Base-by-base conservation (phyloP, 768 basidiomycete species). In the Hirschioporus abietinus region DNA sequence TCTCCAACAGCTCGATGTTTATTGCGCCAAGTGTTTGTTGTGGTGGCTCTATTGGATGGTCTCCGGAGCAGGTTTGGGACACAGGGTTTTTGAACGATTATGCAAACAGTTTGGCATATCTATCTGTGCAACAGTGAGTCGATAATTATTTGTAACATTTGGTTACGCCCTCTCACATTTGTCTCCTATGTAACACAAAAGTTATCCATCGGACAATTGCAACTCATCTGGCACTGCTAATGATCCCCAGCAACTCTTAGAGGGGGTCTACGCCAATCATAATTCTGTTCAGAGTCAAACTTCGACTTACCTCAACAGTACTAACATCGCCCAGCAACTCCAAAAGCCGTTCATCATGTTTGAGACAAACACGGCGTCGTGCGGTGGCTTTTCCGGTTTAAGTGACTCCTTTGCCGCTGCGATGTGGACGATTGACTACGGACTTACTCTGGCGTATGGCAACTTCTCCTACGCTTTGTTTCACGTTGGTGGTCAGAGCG, bases 181-280 rank as follows among this genome's bases (percentile, higher is more conserved):
- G 77, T 8, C 72, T 73, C 26, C 74, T 79, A 72, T 61, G 71
- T 64, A 35, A 23, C 30, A 30, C 8, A 8, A 57, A 65, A 88
- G 87, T 66, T 88, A 88, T 67, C 85, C 85, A 9, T 78, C 76
- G 8, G 83, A 89, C 75, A 91, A 90, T 68, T 91, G 89, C 68
- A 82, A 77, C 25, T 84, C 83, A 6, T 76, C 78, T 23, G 85
- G 84, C 1, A 67, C 68, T 0, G 71, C 73, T 34, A 71, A 75
- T 35, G 75, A 80, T 67, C 83, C 82, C 7, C 86, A 86, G 69
- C 71, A 73, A 17, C 72, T 79, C 20, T 85, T 92, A 6, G 59
- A 65, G 72, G 74, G 81, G 0, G 68, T 70, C 10, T 93, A 85
- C 74, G 80, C 93, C 42, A 84, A 78, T 34, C 92, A 94, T 72